A percentile compares a stretch with the other conserved stretches of the same genome.
These are phyloP conservation scores for Hypoxylon sp. DNA, from an alignment of 2,329 filamentous ascomycete species.

Conservation along the genomic window DNA sequence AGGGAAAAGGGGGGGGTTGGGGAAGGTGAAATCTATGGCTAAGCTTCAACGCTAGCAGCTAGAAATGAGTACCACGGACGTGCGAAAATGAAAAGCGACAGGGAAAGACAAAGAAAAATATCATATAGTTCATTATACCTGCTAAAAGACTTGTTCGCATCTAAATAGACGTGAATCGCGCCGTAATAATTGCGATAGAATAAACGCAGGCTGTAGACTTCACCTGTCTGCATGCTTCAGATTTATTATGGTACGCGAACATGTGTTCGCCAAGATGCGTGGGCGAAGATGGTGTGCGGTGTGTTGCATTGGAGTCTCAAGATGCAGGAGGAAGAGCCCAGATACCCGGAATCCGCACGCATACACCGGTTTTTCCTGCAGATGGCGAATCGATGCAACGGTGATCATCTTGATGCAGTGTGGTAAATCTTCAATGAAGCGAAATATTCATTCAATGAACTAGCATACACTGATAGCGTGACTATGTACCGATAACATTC, in stretches of 20 bases:
- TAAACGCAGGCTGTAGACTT: neutral
- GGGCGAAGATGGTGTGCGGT: slow-evolving; percentile 5
- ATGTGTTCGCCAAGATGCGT: slow-evolving; percentile 8
- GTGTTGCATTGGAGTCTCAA: slow-evolving; percentile 19
- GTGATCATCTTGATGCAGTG: slow-evolving; percentile 12
- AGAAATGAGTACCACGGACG: neutral
- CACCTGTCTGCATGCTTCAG: slow-evolving; percentile 8
- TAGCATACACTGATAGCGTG: slow-evolving; percentile 15
- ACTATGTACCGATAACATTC: slow-evolving; percentile 24
- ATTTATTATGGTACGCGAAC: slow-evolving; percentile 2
- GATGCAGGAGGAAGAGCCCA: slow-evolving; percentile 14
- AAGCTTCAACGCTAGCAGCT: too few species aligned
- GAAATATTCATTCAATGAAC: slow-evolving; percentile 14
- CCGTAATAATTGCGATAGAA: neutral
- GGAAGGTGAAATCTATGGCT: too few species aligned
- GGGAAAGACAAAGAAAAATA: too few species aligned
- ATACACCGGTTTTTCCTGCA: slow-evolving; percentile 5
- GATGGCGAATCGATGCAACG: slow-evolving; percentile 14
- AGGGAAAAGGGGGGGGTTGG: too few species aligned
- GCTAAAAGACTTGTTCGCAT: neutral
- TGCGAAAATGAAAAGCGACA: too few species aligned
- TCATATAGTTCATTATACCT: too few species aligned
- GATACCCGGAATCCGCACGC: slow-evolving; percentile 1
- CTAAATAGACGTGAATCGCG: neutral
- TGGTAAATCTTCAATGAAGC: neutral